Evolutionary conservation across 352 stramenopile genomes (phyloP), one percentile per base, ranked within the genome.

Genomic region (Phytophthora uliginosa): DNA sequence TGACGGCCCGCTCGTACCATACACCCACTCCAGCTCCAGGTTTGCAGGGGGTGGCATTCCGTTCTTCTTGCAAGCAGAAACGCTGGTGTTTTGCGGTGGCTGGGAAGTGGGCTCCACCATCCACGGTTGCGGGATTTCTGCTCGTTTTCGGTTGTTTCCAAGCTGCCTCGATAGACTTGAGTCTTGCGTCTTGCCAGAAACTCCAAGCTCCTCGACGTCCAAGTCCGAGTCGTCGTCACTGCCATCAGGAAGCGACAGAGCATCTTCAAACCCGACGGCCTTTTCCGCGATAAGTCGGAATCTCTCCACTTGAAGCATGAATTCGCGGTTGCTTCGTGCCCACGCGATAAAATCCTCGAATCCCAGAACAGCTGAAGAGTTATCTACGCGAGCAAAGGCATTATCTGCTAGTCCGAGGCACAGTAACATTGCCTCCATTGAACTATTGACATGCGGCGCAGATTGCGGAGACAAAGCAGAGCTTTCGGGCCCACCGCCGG

Each of bases 301-400:
- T 13, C 85, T 82, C 48, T 97, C 90, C 7, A 95, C 83, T 65
- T 95, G 86, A 12, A 95, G 73, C 88, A 97, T 95, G 45, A 97
- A 95, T 42, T 86, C 88, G 2, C 89, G 88, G 42, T 95, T 94
- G 61, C 84, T 94, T n/a, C 89, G 76, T 2, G 89, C 86, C 88
- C 89, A 95, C 7, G 85, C 75, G 59, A 97, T 88, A 55, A 97
- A 95, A 50, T 92, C 90, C 40, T 95, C 88, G 50, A 90, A 94
- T 15, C 80, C 76, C 1, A 96, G 80, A 18, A 80, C 74, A 20
- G 82, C 71, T 1, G 59, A 70, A 17, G 81, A 75, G 40, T 84
- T 84, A 33, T 92, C 83, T 28, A 81, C 85, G 22, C 75, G 77
- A 6, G 78, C 58, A 64, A 95, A 95, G 1, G 88, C 86, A 17